Evolutionary conservation across 768 basidiomycete genomes (phyloP).

Genomic region (Agaricus sinodeliciosus): DNA sequence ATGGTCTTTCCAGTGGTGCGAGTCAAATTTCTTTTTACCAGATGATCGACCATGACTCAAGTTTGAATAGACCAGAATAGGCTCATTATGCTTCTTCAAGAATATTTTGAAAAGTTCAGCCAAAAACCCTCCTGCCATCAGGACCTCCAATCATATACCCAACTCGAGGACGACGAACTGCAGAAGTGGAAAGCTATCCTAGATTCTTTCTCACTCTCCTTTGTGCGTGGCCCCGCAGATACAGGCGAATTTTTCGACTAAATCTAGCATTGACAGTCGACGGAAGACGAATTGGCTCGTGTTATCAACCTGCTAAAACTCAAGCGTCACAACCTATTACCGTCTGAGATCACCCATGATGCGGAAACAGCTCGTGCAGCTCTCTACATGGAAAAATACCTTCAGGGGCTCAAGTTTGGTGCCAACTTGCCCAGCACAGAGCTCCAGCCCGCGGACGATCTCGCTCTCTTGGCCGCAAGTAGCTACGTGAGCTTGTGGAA

Average conservation of each 20-base stretch:
- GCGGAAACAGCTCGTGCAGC: constrained; percentile 46
- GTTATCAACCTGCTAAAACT: constrained; percentile 74
- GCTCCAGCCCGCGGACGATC: constrained; percentile 83
- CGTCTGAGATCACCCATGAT: constrained; percentile 46
- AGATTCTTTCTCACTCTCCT: constrained; percentile 36
- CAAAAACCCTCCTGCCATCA: constrained; percentile 86
- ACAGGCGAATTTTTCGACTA: not conserved
- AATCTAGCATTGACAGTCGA: constrained; percentile 30
- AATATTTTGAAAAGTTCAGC: constrained; percentile 68
- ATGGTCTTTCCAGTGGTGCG: constrained; percentile 43
- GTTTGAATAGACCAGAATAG: constrained; percentile 33
- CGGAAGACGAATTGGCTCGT: constrained; percentile 49
- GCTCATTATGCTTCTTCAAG: constrained; percentile 44
- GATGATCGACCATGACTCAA: not conserved
- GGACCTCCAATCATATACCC: constrained; percentile 67
- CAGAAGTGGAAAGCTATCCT: constrained; percentile 50
- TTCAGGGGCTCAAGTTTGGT: constrained; percentile 63
- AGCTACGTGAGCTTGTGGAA: constrained; percentile 60
- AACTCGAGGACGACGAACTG: constrained; percentile 39
- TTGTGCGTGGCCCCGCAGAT: constrained; percentile 30
- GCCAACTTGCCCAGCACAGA: constrained; percentile 63
- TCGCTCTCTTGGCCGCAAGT: constrained; percentile 69
- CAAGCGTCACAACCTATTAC: constrained; percentile 50
- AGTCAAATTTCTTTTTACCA: not conserved
- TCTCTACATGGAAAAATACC: constrained; percentile 54